Conservation (phyloP, 257 asterid species). For the Gentiana macrophylla region DNA sequence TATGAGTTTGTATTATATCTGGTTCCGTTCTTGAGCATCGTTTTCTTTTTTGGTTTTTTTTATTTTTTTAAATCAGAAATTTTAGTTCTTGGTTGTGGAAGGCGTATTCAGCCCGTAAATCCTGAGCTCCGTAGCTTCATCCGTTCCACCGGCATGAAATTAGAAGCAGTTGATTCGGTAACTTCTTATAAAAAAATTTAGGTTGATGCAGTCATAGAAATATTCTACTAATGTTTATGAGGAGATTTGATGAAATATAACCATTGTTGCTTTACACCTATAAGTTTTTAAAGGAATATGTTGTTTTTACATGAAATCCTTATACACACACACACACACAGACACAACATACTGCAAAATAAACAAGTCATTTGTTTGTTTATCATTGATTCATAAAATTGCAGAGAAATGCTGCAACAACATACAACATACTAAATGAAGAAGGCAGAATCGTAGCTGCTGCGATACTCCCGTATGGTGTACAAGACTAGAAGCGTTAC, state of each 20-base stretch:
- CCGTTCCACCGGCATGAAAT: conserved; percentile 86
- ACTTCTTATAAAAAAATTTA: conserved; percentile 3
- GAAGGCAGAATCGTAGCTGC: conserved; percentile 90
- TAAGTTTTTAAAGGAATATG: too few relatives aligned
- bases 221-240: too few relatives aligned
- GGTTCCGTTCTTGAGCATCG: background rate
- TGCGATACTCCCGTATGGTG: conserved; percentile 74
- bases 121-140: conserved; percentile 67
- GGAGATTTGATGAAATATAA: too few relatives aligned
- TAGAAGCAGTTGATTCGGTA: conserved; percentile 82
- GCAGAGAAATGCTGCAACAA: conserved; percentile 92
- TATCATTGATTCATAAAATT: background rate
- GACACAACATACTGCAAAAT: too few relatives aligned
- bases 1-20: background rate
- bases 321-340: too few relatives aligned
- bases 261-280: too few relatives aligned
- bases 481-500: conserved; percentile 11
- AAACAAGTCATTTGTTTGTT: too few relatives aligned
- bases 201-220: too few relatives aligned
- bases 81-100: conserved; percentile 81
- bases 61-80: conserved; percentile 42
- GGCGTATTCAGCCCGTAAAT: conserved; percentile 55
- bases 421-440: conserved; percentile 84
- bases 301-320: too few relatives aligned
- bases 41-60: conserved; percentile 6